A percentile compares a stretch with the other conserved stretches of the same genome.
Evolutionary conservation across 495 filamentous ascomycete species (phyloP).

Genomic region (Bombardia bombarda): DNA sequence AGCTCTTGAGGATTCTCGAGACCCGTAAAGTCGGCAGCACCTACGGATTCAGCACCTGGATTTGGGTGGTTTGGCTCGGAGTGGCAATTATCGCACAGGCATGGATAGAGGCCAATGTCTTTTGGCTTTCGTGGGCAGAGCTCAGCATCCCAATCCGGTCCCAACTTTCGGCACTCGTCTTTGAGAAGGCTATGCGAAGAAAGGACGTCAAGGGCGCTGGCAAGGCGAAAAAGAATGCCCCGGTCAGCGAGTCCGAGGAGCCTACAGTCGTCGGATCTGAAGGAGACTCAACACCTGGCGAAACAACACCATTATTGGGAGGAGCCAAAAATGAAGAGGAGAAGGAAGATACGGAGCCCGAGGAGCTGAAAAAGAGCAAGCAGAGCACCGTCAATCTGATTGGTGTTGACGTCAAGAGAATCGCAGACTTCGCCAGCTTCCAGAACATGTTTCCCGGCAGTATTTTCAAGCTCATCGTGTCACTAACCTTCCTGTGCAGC

Average conservation of each 20-base stretch:
- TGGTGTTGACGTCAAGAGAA: conserved; percentile 65
- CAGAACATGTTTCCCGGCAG: conserved; percentile 56
- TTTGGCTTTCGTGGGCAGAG: conserved; percentile 58
- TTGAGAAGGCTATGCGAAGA: conserved; percentile 68
- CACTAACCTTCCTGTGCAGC: conserved; percentile 54
- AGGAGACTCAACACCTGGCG: conserved; percentile 15
- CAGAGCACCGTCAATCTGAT: conserved; percentile 76
- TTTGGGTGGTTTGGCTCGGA: conserved; percentile 61
- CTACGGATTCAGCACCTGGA: conserved; percentile 45
- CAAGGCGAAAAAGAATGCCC: conserved; percentile 21
- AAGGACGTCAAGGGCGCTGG: conserved; percentile 59
- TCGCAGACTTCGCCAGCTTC: conserved; percentile 62
- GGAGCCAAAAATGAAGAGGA: conserved; percentile 22
- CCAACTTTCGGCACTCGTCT: conserved; percentile 65
- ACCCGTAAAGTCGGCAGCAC: conserved; percentile 32
- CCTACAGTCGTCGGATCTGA: conserved; percentile 15
- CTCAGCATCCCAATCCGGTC: conserved; percentile 57
- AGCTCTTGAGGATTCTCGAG: conserved; percentile 59
- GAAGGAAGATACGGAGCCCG: conserved; percentile 48
- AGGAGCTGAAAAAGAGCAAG: conserved; percentile 47
- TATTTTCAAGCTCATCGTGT: conserved; percentile 55
- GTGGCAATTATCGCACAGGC: conserved; percentile 46
- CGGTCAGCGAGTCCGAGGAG: conserved; percentile 12
- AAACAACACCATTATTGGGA: too few species aligned
- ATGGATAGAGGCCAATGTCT: conserved; percentile 53